These are phyloP conservation scores for Lyophyllum semitale DNA, from an alignment of 768 basidiomycete genomes.

Conservation along the genomic window DNA sequence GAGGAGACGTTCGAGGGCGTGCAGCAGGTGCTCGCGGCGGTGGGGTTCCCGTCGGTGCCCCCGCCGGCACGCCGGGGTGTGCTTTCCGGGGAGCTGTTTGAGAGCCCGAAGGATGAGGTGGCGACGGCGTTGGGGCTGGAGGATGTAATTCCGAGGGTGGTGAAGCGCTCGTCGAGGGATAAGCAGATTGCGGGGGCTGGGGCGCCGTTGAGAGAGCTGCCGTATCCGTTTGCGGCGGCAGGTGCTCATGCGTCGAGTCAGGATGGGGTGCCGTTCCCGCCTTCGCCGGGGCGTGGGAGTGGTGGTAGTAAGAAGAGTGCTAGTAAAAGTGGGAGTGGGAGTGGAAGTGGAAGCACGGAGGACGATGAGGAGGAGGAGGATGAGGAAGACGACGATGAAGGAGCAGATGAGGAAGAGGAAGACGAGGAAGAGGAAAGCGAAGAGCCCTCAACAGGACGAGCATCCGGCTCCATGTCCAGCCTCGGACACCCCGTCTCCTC, in stretches of 20 bases:
- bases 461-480: slow-evolving; percentile 83
- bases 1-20: slow-evolving; percentile 48
- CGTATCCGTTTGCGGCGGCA: slow-evolving; percentile 72
- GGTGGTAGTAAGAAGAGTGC: slow-evolving; percentile 28
- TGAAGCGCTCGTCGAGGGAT: slow-evolving; percentile 50
- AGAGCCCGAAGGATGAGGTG: slow-evolving; percentile 40
- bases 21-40: slow-evolving; percentile 59
- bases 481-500: slow-evolving; percentile 76
- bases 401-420: slow-evolving; percentile 32
- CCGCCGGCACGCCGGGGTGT: slow-evolving; percentile 57
- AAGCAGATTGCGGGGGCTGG: slow-evolving; percentile 34
- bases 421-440: slow-evolving; percentile 47
- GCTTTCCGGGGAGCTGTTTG: slow-evolving; percentile 69
- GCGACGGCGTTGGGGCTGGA: slow-evolving; percentile 20
- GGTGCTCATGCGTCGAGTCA: slow-evolving; percentile 63
- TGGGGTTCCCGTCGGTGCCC: slow-evolving; percentile 53
- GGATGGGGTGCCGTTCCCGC: slow-evolving; percentile 77
- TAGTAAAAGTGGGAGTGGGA: slow-evolving; percentile 23
- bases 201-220: slow-evolving; percentile 51
- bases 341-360: slow-evolving; percentile 28
- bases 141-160: slow-evolving; percentile 46
- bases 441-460: slow-evolving; percentile 60
- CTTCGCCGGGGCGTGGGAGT: slow-evolving; percentile 51
- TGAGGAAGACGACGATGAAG: slow-evolving; percentile 27
- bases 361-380: slow-evolving; percentile 29